Base-by-base conservation (phyloP, 2,329 filamentous ascomycete genomes). In the Colletotrichum eremochloae region DNA sequence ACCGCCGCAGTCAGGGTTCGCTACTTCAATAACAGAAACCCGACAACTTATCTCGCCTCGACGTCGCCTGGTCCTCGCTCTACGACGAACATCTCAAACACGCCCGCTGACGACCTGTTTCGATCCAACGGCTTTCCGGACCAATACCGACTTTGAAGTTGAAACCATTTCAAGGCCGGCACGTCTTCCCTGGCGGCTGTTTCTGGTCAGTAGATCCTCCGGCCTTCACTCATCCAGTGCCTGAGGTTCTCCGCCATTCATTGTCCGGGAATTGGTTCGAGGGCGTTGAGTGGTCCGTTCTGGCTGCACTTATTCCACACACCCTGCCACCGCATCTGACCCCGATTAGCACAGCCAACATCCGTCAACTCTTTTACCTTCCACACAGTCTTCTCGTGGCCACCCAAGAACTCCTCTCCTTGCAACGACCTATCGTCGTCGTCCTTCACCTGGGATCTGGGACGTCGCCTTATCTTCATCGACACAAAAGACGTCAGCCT, bases 291-390 rank as follows among this genome's bases (percentile, higher is more conserved):
- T 72, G 70, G 70, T 61, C 61, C 67, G 60, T 56, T 55, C 62
- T 48, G 58, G 33, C 61, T 72, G 70, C 70, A 72, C 67, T 70
- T 44, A 60, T 72, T 36, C 67, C 61, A 65, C 70, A 33, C 53
- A 56, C 31, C 53, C 60, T 64, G 56, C 70, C 55, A 70, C 60
- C 55, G 57, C 70, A 64, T 72, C 67, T 71, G 70, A 65, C 65
- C 67, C 62, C 64, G 55, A 72, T 55, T 44, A 70, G 60, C 42
- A 64, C 67, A 42, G 56, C 56, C 70, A 70, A 57, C 66, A 53
- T 61, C 55, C 40, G 46, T 57, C 67, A 61, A 40, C 56, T 38
- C 46, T 67, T 33, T 56, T n/a, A 33, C 42, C 42, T 56, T 52
- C 38, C 52, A 38, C 38, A 56, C 56, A 58, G 66, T 38, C 50